Evolutionary conservation across 2,329 filamentous ascomycete species (phyloP).

Genomic region (Dothiorella sarmentorum): DNA sequence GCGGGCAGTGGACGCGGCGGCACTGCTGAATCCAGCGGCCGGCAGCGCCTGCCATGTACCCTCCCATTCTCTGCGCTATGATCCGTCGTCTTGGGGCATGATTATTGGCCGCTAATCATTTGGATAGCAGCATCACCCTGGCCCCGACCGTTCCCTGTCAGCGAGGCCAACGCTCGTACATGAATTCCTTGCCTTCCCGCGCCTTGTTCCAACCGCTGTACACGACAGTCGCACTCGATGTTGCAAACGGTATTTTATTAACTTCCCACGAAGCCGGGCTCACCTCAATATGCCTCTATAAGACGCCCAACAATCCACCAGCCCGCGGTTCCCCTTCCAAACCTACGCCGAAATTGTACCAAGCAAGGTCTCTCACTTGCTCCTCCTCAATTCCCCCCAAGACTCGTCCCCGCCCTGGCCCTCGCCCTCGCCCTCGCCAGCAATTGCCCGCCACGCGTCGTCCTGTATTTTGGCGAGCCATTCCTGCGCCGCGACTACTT

Average conservation of each 20-base stretch:
- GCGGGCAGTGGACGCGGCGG: slow-evolving; percentile 1
- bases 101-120: slow-evolving; percentile 26
- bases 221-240: slow-evolving; percentile 37
- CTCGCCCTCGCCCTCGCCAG: slow-evolving; percentile 3
- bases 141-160: slow-evolving; percentile 18
- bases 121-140: slow-evolving; percentile 16
- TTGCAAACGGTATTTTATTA: slow-evolving; percentile 41
- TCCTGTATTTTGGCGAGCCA: slow-evolving; percentile 8
- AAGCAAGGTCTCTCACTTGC: slow-evolving; percentile 13
- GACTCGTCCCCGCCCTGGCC: slow-evolving; percentile 5
- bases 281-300: slow-evolving; percentile 36
- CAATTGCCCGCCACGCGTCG: slow-evolving; percentile 17
- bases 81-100: slow-evolving; percentile 19
- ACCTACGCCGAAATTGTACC: slow-evolving; percentile 15
- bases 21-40: slow-evolving; percentile 11
- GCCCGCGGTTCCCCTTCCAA: slow-evolving; percentile 15
- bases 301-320: slow-evolving; percentile 26
- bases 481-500: slow-evolving; percentile 29
- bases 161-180: slow-evolving; percentile 26
- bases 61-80: slow-evolving; percentile 17
- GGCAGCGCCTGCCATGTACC: slow-evolving; percentile 14
- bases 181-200: slow-evolving; percentile 37
- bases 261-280: slow-evolving; percentile 29
- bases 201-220: slow-evolving; percentile 29
- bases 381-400: slow-evolving; percentile 16